Conservation (phyloP, 116 monocot genomes). For the Dioscorea cayenensis region DNA sequence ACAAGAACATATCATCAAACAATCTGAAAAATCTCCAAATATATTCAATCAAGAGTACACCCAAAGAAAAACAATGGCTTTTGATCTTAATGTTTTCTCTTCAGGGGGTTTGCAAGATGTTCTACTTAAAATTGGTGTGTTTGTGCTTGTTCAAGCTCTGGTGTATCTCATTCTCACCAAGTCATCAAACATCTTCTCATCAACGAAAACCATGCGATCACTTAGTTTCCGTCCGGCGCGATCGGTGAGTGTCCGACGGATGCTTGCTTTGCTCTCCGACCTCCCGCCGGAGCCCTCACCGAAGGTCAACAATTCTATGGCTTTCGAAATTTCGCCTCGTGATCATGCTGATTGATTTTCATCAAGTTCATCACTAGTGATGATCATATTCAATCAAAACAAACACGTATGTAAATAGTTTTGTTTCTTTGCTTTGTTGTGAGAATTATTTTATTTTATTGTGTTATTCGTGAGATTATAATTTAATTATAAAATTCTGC, state of each 20-base stretch:
- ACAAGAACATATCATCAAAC: too few relatives aligned
- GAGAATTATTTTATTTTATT: too few relatives aligned
- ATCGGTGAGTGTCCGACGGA: slow-evolving; percentile 44
- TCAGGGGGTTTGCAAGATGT: background rate
- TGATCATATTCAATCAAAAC: too few relatives aligned
- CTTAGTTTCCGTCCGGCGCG: slow-evolving; percentile 24
- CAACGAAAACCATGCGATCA: slow-evolving; percentile 22
- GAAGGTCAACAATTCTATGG: background rate
- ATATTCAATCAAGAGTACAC: too few relatives aligned
- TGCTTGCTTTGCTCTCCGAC: slow-evolving; percentile 42
- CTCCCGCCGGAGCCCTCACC: slow-evolving; percentile 13
- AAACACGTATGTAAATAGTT: too few relatives aligned
- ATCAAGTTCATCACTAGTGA: too few relatives aligned
- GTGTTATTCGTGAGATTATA: too few relatives aligned
- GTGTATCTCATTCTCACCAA: slow-evolving; percentile 76
- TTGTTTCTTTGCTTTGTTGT: too few relatives aligned
- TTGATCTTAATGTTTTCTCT: background rate
- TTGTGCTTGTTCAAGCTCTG: slow-evolving; percentile 66
- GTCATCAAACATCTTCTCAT: slow-evolving; percentile 61
- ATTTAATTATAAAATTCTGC: too few relatives aligned
- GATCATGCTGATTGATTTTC: background rate
- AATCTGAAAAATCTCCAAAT: too few relatives aligned
- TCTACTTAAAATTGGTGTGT: slow-evolving; percentile 35
- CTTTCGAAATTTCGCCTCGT: background rate
- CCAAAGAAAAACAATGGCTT: background rate